phyloP scores from a whole-genome alignment of 208 protist species.

The Trypanosoma scelopori region DNA sequence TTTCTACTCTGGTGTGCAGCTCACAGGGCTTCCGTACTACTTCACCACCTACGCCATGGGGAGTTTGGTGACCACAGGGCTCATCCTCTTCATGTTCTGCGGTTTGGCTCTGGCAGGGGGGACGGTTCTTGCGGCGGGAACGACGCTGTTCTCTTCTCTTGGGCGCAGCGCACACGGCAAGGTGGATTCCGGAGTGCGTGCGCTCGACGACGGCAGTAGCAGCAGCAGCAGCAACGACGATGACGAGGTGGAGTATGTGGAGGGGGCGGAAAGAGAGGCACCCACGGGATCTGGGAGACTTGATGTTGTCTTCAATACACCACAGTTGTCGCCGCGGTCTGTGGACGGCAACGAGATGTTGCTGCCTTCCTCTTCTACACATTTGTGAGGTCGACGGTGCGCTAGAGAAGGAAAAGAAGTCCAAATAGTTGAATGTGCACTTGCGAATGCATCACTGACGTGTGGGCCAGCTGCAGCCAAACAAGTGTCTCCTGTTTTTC shows the following conservation, averaged over 20 bases:
- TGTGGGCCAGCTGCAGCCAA: no score
- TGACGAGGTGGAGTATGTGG: background rate
- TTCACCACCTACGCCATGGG: conserved; percentile 48
- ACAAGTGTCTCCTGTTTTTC: no score
- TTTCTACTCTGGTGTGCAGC: conserved; percentile 55
- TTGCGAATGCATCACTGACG: background rate
- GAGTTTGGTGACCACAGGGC: conserved; percentile 38
- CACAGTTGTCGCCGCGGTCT: no score
- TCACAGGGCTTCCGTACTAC: conserved; percentile 51
- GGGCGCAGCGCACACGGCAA: background rate
- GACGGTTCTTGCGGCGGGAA: background rate
- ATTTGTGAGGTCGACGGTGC: background rate
- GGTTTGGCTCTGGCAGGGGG: background rate
- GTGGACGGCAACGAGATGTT: no score
- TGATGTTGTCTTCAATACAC: no score
- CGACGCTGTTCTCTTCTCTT: background rate
- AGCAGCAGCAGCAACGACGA: background rate
- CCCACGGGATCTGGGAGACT: no score
- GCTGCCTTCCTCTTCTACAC: conserved; percentile 9
- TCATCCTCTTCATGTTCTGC: conserved; percentile 8
- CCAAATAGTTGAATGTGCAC: background rate
- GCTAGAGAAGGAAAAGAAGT: conserved; percentile 12
- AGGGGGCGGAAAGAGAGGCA: background rate
- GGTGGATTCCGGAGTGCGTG: background rate
- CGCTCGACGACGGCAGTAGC: background rate